Percentiles rank a stretch among this genome's conserved stretches.
Evolutionary conservation across 2,329 filamentous ascomycete genomes (phyloP).

Genomic region (Ophiostoma sp.): DNA sequence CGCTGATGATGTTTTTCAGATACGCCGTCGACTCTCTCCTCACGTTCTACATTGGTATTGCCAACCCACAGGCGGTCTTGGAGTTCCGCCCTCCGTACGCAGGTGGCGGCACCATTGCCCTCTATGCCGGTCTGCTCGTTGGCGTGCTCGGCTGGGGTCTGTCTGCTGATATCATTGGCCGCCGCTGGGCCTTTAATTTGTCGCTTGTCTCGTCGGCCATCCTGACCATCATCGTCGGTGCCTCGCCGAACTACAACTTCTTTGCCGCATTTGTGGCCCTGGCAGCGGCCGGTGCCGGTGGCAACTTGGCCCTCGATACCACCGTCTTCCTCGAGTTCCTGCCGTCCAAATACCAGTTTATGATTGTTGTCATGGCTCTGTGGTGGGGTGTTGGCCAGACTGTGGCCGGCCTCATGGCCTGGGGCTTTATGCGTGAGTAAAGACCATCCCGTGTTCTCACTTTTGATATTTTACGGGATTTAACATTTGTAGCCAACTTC

Average conservation of each 20-base stretch:
- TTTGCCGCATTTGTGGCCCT: conserved; percentile 18
- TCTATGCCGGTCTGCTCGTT: conserved; percentile 15
- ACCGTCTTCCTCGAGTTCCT: conserved; percentile 15
- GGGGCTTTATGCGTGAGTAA: conserved; percentile 16
- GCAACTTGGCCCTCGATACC: conserved; percentile 13
- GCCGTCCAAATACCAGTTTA: conserved; percentile 11
- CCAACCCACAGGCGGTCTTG: conserved; percentile 9
- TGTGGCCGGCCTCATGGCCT: conserved; percentile 9
- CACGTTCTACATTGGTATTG: conserved; percentile 16
- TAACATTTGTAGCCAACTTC: conserved; percentile 8
- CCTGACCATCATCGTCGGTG: conserved; percentile 11
- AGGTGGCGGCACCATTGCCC: background rate
- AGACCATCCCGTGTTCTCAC: background rate
- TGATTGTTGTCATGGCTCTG: conserved; percentile 14
- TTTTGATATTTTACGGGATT: background rate
- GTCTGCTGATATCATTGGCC: conserved; percentile 13
- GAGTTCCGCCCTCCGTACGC: conserved; percentile 14
- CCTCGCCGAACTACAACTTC: conserved; percentile 17
- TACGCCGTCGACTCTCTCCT: conserved; percentile 13
- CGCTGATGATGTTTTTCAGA: background rate
- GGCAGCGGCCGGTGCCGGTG: conserved; percentile 11
- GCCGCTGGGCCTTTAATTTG: conserved; percentile 11
- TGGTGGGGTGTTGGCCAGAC: conserved; percentile 17
- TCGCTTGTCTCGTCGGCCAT: conserved; percentile 11
- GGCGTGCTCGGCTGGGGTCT: conserved; percentile 16